A percentile compares a stretch with the other conserved stretches of the same genome.
Evolutionary conservation across 176 grass and related monocot species (phyloP).

Genomic region (Phragmites australis): DNA sequence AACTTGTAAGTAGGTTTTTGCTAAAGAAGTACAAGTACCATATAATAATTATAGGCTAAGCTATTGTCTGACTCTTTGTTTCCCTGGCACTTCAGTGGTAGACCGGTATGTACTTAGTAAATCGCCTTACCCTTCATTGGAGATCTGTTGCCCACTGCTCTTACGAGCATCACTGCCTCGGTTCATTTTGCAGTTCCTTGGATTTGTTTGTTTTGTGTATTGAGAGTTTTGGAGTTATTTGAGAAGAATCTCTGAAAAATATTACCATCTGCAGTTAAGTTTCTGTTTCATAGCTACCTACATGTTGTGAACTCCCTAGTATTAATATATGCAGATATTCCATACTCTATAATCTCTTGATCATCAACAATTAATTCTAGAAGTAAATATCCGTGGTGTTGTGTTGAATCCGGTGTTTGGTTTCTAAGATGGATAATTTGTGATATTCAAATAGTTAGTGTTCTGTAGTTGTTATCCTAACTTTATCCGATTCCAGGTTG

Average conservation of each 20-base stretch:
- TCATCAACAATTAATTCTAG: background rate
- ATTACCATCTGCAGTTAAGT: constrained; percentile 56
- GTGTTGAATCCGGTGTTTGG: background rate
- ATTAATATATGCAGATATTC: background rate
- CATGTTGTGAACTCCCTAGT: constrained; percentile 3
- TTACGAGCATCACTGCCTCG: constrained; percentile 43
- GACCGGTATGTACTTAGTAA: constrained; percentile 25
- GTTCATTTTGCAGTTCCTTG: constrained; percentile 58
- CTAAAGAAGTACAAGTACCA: background rate
- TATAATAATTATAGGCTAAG: background rate
- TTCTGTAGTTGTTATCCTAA: constrained; percentile 11
- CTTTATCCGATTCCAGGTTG: constrained; percentile 58
- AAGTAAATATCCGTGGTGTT: background rate
- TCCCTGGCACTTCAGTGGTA: background rate
- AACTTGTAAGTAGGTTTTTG: background rate
- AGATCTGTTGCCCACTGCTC: constrained; percentile 35
- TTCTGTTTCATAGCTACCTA: constrained; percentile 47
- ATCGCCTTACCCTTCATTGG: constrained; percentile 12
- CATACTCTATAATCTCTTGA: background rate
- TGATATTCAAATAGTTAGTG: background rate
- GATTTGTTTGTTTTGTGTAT: constrained; percentile 64
- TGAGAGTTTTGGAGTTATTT: constrained; percentile 57
- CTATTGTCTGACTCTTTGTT: constrained; percentile 7
- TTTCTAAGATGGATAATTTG: background rate
- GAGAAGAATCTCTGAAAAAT: constrained; percentile 43